Evolutionary conservation across 495 filamentous ascomycete genomes (phyloP), one percentile per base, ranked within the genome.

Genomic region (Penicillium macrosclerotiorum): DNA sequence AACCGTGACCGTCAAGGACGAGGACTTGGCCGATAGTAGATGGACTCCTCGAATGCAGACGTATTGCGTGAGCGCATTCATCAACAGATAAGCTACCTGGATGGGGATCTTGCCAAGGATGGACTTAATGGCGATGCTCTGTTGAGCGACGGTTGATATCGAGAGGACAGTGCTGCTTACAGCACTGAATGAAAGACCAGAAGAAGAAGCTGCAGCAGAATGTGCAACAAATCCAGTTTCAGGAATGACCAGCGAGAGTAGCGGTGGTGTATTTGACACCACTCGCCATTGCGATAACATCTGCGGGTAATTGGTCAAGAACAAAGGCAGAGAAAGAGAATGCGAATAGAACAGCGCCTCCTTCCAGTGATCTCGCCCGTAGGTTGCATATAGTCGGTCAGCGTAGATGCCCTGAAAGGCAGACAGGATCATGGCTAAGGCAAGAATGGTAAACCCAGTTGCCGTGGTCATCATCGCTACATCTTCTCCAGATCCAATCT

Each of bases 281-380:
- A 67, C 54, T 2, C 44, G 45, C 65, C 77, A 80, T 48, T 83
- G 79, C 2, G 52, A 48, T 8, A 51, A 56, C n/a, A 84, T 62
- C 20, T 72, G 65, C 11, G 66, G 43, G 5, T 57, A 68, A 17
- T 76, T 72, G 1, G 71, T 71, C 14, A 81, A 39, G 60, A 85
- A 83, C 22, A 85, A 60, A 1, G 88, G 89, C 26, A 96, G 60
- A 4, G 86, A 88, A 13, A 94, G 78, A 14, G 86, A 63, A 51
- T 95, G 90, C 14, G 83, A 87, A 66, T 97, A 99, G 65, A 99
- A 96, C 12, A 99, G 77, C 55, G 94, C 95, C 63, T 97, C 93
- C 52, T 86, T 88, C 90, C 93, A 97, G 68, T 95, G 86, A 26
- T 84, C 62, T 12, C 68, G 83, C 17, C 91, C 90, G 68, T 95